Evolutionary conservation across 306 rosid species (phyloP), one percentile per base, ranked within the genome.

Genomic region (Senna siamea): DNA sequence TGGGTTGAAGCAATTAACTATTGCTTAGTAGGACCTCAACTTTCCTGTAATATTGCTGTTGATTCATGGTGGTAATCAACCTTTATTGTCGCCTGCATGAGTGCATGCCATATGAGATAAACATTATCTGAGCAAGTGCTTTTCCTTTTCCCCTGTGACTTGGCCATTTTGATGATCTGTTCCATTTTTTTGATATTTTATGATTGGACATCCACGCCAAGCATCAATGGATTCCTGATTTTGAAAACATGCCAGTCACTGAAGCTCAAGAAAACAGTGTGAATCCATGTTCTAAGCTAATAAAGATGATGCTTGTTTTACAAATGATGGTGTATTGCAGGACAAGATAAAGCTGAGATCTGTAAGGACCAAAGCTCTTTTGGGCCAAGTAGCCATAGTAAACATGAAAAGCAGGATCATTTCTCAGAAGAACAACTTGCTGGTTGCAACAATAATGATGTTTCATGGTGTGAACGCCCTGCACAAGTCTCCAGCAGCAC

Each of bases 261-360:
- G 34, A 15, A 13, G 52, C 74, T 55, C 44, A 56, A 43, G 50
- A 30, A 64, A 53, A 76, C n/a, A 26, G 6, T 22, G 18, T 13
- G 19, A 76, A 46, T 37, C 67, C 52, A 28, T 40, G 48, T 13
- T 59, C 7, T n/a, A 12, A 70, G 51, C 66, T 28, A 56, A 50
- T 44, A 9, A 44, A 57, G 64, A 62, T 13, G 34, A 62, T 80
- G 56, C 15, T 38, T 7, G 48, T 65, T 23, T 61, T 71, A 61
- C 37, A 67, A 58, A 62, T 73, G 55, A 56, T 70, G 84, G 78
- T 50, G 63, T 63, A 57, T 80, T 76, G 51, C 88, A 84, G 89
- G 69, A 53, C 76, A 79, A 56, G 72, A 68, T 20, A 26, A 30
- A 38, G 43, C 59, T 72, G 72, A 61, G 54, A 53, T 72, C 40